Conservation (phyloP, 164 flowering plant species). For the Dillenia turbinata region DNA sequence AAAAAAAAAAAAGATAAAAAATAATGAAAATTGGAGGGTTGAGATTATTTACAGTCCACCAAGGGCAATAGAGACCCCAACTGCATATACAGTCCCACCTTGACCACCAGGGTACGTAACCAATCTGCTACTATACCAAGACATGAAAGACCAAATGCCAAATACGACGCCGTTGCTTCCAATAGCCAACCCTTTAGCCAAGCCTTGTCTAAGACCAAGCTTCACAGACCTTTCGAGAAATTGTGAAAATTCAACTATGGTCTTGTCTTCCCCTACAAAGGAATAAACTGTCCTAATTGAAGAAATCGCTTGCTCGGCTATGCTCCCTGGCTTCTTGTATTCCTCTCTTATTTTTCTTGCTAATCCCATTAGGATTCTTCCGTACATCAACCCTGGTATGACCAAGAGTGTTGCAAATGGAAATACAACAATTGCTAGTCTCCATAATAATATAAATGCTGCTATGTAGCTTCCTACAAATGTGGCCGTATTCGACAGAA, state of each 20-base stretch:
- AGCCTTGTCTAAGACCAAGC: conserved; percentile 63
- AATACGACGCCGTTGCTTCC: conserved; percentile 75
- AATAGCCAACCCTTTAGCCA: conserved; percentile 84
- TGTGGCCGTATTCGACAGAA: conserved; percentile 9
- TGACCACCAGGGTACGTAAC: conserved; percentile 65
- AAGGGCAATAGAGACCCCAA: conserved; percentile 38
- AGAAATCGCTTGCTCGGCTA: conserved; percentile 3
- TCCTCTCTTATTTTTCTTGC: conserved; percentile 60
- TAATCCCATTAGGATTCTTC: conserved; percentile 53
- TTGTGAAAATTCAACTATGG: conserved; percentile 29
- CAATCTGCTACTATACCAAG: conserved; percentile 69
- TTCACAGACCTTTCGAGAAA: conserved; percentile 46
- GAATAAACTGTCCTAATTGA: conserved; percentile 57
- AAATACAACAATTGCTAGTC: conserved; percentile 61
- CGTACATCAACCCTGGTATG: conserved; percentile 80
- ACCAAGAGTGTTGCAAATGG: conserved; percentile 61
- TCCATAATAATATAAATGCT: conserved; percentile 63
- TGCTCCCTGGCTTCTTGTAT: conserved; percentile 31
- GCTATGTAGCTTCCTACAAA: conserved; percentile 41
- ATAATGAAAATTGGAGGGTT: not conserved
- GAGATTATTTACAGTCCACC: conserved; percentile 49
- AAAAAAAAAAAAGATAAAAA: not conserved
- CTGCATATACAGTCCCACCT: conserved; percentile 72
- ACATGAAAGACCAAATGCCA: conserved; percentile 75
- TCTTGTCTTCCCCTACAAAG: conserved; percentile 51